Evolutionary conservation across 306 rosid species (phyloP).

Genomic region (Gillenia trifoliata): DNA sequence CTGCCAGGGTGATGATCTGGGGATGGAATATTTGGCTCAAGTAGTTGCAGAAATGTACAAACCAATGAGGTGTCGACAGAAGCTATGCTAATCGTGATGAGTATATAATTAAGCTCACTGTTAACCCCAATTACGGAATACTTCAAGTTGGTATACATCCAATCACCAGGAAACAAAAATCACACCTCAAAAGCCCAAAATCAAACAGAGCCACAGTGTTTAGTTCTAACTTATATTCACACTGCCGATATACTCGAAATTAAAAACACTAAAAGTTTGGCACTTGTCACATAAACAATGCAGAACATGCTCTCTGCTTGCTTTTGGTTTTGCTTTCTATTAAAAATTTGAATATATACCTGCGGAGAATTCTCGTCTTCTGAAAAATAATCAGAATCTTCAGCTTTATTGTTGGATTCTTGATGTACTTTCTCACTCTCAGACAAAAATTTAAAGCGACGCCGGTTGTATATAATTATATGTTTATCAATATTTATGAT

Average conservation of each 20-base stretch:
- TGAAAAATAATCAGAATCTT: constrained; percentile 27
- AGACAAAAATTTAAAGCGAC: too few species aligned
- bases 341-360: background rate
- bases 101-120: constrained; percentile 12
- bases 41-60: constrained; percentile 55
- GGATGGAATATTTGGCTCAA: constrained; percentile 31
- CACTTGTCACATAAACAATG: constrained; percentile 43
- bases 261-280: constrained; percentile 20
- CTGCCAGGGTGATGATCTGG: constrained; percentile 21
- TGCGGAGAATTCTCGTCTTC: constrained; percentile 27
- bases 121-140: constrained; percentile 24
- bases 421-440: background rate
- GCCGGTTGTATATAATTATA: background rate
- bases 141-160: constrained; percentile 45
- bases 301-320: constrained; percentile 5
- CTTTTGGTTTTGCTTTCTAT: background rate
- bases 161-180: constrained; percentile 64
- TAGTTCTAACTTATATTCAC: constrained; percentile 30
- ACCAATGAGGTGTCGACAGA: constrained; percentile 31
- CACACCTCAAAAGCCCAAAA: constrained; percentile 71
- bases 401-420: constrained; percentile 25
- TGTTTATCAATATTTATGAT: background rate
- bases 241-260: background rate
- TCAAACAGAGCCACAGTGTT: constrained; percentile 51
- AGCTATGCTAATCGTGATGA: constrained; percentile 26